phyloP scores from a whole-genome alignment of 2,329 filamentous ascomycete genomes.

The Albophoma yamanashiensis region DNA sequence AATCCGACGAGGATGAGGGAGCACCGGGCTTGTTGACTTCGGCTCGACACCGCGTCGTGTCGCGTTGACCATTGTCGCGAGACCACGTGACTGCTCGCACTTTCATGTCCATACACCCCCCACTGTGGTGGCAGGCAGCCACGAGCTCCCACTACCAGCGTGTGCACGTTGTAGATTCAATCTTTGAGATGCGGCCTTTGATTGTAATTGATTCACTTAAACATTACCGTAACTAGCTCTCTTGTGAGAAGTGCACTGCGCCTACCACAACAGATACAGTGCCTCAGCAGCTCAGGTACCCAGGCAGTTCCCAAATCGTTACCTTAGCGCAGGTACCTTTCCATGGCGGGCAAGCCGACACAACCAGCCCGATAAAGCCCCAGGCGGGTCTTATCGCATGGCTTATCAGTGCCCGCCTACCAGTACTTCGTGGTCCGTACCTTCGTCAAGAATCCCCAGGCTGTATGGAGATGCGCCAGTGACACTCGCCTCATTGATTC shows the following conservation, averaged over 20 bases:
- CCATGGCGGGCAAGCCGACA: too few relatives aligned
- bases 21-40: not conserved
- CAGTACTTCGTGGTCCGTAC: not conserved
- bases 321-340: too few relatives aligned
- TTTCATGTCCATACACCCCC: not conserved
- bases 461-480: not conserved
- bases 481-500: not conserved
- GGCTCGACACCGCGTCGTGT: not conserved
- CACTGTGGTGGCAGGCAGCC: too few relatives aligned
- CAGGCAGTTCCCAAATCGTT: too few relatives aligned
- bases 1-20: not conserved
- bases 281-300: too few relatives aligned
- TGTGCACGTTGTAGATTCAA: too few relatives aligned
- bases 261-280: not conserved
- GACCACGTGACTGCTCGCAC: not conserved
- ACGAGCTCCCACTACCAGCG: too few relatives aligned
- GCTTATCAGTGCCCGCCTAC: not conserved
- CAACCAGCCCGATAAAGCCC: not conserved
- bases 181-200: too few relatives aligned
- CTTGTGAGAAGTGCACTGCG: not conserved
- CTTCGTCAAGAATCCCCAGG: too few relatives aligned
- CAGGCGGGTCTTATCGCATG: not conserved
- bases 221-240: too few relatives aligned
- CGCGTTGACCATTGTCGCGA: not conserved
- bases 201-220: too few relatives aligned